These are phyloP conservation scores for Leersia perrieri DNA, from an alignment of 176 grass and related monocot species.

Conservation along the genomic window DNA sequence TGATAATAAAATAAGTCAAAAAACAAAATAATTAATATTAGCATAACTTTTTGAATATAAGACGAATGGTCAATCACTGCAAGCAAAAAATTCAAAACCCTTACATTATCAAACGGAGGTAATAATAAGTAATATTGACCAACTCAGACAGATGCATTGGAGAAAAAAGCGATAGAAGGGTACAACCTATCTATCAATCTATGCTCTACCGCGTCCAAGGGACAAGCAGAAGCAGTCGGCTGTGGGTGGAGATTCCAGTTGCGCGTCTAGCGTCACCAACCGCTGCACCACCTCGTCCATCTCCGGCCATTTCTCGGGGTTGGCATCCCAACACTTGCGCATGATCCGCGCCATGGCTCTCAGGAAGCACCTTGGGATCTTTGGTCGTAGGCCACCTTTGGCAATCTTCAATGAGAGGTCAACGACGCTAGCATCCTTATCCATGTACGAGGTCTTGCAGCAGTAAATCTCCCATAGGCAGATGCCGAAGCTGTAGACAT, in stretches of 20 bases:
- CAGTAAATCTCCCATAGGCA: background rate
- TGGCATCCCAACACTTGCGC: background rate
- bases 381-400: background rate
- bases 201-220: background rate
- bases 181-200: too few relatives aligned
- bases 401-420: background rate
- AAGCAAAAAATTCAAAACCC: too few relatives aligned
- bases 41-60: too few relatives aligned
- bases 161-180: too few relatives aligned
- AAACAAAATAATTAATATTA: too few relatives aligned
- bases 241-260: too few relatives aligned
- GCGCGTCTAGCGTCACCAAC: background rate
- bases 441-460: background rate
- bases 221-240: background rate
- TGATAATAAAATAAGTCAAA: too few relatives aligned
- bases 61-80: too few relatives aligned
- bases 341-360: background rate
- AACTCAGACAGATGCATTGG: too few relatives aligned
- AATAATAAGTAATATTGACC: too few relatives aligned
- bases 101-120: too few relatives aligned
- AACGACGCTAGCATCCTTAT: background rate
- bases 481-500: background rate
- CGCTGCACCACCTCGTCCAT: background rate
- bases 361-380: background rate
- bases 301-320: background rate